phyloP scores from a whole-genome alignment of 2,329 filamentous ascomycete genomes.

The Aspergillus nomiae region DNA sequence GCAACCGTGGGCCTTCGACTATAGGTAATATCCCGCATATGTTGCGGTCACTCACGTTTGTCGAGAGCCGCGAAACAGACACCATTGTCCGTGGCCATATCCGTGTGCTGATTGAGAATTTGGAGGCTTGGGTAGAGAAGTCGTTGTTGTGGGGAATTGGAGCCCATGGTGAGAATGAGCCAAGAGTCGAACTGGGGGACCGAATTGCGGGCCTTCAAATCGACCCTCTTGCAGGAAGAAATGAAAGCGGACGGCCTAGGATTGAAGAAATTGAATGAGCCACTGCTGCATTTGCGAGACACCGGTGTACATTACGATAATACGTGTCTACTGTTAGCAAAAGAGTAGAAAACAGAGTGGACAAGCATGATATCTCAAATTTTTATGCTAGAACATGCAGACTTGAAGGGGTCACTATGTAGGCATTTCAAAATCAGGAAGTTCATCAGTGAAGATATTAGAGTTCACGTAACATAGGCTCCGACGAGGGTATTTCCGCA shows the following conservation, averaged over 20 bases:
- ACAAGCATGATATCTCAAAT: background rate
- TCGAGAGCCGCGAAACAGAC: conserved; percentile 43
- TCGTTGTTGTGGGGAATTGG: conserved; percentile 43
- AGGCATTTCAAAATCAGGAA: background rate
- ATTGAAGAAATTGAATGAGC: conserved; percentile 48
- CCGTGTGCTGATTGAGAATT: conserved; percentile 41
- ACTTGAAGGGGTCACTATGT: background rate
- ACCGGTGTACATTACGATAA: background rate
- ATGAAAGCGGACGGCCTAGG: conserved; percentile 26
- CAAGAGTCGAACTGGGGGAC: conserved; percentile 38
- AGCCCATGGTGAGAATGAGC: conserved; percentile 21
- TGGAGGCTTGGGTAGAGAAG: conserved; percentile 48
- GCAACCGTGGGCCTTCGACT: conserved; percentile 19
- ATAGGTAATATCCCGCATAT: conserved; percentile 45
- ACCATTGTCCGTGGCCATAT: conserved; percentile 43
- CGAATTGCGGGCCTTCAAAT: conserved; percentile 41
- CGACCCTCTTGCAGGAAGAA: conserved; percentile 32
- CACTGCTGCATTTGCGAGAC: background rate
- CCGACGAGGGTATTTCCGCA: background rate
- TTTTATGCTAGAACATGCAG: background rate
- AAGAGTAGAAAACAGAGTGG: background rate
- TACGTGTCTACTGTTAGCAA: too few species aligned
- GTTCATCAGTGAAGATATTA: background rate
- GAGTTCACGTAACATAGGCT: background rate
- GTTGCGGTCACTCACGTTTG: conserved; percentile 37